Conservation (phyloP, 306 rosid species). For the Quercus parvula region DNA sequence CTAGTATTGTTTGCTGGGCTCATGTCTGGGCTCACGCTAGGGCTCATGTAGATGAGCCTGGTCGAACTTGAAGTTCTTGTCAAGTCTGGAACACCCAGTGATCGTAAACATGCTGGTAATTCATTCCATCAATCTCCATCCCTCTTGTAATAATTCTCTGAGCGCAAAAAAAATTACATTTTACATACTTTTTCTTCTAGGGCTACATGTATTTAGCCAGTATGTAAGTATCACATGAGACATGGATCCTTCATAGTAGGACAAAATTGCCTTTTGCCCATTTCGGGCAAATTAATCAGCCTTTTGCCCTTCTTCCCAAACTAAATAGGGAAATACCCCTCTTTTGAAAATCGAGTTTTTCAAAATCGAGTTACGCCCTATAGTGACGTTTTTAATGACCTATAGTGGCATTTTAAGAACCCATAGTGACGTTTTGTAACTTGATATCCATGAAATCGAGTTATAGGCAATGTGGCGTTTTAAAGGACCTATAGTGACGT, state of each 20-base stretch:
- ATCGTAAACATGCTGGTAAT: slow-evolving; percentile 72
- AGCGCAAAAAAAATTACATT: not conserved
- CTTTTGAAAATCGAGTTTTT: too few species aligned
- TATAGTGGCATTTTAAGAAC: too few species aligned
- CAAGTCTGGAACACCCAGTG: slow-evolving; percentile 76
- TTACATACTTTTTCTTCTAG: not conserved
- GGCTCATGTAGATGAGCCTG: slow-evolving; percentile 92
- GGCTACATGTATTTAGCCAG: not conserved
- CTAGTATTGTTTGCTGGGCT: slow-evolving; percentile 79
- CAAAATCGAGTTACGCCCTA: too few species aligned
- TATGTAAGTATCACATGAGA: not conserved
- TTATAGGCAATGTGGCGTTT: too few species aligned
- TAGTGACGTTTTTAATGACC: too few species aligned
- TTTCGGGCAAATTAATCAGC: too few species aligned
- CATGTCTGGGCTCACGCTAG: slow-evolving; percentile 96
- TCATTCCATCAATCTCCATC: not conserved
- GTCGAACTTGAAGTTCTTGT: slow-evolving; percentile 97
- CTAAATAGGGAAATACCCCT: too few species aligned
- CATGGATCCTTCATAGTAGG: not conserved
- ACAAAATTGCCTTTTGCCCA: too few species aligned
- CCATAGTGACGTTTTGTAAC: too few species aligned
- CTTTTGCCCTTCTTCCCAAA: too few species aligned
- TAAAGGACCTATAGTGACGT: too few species aligned
- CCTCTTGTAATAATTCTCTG: not conserved
- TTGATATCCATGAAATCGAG: too few species aligned